A percentile compares a stretch with the other conserved stretches of the same genome.
Evolutionary conservation across 129 eudicot genomes (phyloP).

Genomic region (Tanacetum coccineum): DNA sequence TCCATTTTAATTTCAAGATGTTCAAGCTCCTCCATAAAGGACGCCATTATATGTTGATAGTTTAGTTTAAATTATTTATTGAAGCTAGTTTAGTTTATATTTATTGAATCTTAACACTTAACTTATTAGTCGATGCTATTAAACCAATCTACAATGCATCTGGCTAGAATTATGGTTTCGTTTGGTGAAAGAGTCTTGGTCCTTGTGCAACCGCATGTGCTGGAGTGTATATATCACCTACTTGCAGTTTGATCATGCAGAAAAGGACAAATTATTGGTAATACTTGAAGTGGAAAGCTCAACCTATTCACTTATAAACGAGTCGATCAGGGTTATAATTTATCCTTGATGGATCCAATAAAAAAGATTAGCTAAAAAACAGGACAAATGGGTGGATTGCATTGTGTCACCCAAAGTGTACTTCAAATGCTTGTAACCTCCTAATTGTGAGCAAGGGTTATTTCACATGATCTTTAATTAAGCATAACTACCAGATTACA

Average conservation of each 20-base stretch:
- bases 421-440: neutral
- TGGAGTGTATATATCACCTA: slow-evolving; percentile 78
- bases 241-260: slow-evolving; percentile 58
- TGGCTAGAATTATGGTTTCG: slow-evolving; percentile 58
- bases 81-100: neutral
- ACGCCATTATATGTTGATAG: neutral
- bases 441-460: neutral
- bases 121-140: slow-evolving; percentile 32
- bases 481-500: neutral
- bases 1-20: too few species aligned
- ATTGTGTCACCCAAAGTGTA: neutral
- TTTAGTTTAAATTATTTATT: neutral
- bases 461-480: neutral
- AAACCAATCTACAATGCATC: slow-evolving; percentile 66
- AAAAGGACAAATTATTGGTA: slow-evolving; percentile 15
- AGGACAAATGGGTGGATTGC: neutral
- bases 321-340: neutral
- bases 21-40: too few species aligned
- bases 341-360: neutral
- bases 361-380: neutral
- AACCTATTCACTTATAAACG: neutral
- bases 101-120: slow-evolving; percentile 18
- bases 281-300: neutral
- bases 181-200: slow-evolving; percentile 53
- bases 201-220: slow-evolving; percentile 96